Evolutionary conservation across 75 land plant species (phyloP).

Genomic region (Selaginella tamariscina): DNA sequence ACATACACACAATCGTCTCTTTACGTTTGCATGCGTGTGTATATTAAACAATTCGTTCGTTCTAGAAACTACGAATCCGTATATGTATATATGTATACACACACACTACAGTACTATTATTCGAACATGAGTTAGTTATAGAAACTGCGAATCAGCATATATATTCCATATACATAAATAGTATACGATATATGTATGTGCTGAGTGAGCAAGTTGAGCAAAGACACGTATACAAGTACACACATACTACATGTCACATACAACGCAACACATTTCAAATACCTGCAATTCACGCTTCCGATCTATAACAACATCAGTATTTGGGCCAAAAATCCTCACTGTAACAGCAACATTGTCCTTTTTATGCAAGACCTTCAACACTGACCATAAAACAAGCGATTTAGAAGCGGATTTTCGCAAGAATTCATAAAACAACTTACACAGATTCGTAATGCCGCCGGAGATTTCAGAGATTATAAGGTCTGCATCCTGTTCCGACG

Average conservation of each 20-base stretch:
- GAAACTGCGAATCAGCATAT: too few relatives aligned
- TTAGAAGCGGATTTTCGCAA: not conserved
- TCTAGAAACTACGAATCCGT: too few relatives aligned
- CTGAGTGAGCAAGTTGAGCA: too few relatives aligned
- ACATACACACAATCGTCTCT: too few relatives aligned
- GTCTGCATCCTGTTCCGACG: conserved; percentile 12
- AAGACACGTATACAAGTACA: too few relatives aligned
- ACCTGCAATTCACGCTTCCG: conserved; percentile 88
- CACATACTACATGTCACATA: conserved; percentile 38
- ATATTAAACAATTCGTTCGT: too few relatives aligned
- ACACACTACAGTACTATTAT: too few relatives aligned
- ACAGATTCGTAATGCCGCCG: conserved; percentile 32
- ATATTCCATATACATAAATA: too few relatives aligned
- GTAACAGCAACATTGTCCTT: conserved; percentile 41
- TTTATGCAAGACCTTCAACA: conserved; percentile 62
- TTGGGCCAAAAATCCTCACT: conserved; percentile 79
- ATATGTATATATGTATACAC: too few relatives aligned
- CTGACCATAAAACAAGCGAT: conserved; percentile 26
- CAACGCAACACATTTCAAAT: conserved; percentile 2
- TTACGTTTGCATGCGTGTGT: too few relatives aligned
- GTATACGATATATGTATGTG: too few relatives aligned
- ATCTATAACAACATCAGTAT: conserved; percentile 87
- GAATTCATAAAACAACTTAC: conserved; percentile 13
- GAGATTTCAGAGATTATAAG: conserved; percentile 21
- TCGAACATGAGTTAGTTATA: too few relatives aligned